A percentile compares a stretch with the other conserved stretches of the same genome.
Conservation (phyloP, 768 basidiomycete genomes). For the Rhizopogon vesiculosus region DNA sequence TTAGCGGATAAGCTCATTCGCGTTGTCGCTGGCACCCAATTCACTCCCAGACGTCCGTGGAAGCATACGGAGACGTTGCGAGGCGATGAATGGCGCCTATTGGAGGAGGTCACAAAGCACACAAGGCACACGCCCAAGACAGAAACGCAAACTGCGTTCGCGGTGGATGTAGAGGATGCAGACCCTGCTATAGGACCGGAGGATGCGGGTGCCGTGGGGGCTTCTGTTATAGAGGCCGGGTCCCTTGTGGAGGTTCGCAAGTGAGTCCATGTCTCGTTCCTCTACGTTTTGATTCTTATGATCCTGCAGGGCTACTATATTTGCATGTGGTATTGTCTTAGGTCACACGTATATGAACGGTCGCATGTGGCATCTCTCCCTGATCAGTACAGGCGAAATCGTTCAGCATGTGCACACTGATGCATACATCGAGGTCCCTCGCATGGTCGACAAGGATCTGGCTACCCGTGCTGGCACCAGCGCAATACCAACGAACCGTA, state of each 20-base stretch:
- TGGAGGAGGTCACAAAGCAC: slow-evolving; percentile 10
- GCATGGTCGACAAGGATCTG: slow-evolving; percentile 43
- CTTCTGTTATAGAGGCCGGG: slow-evolving; percentile 30
- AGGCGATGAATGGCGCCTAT: slow-evolving; percentile 36
- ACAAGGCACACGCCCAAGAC: neutral
- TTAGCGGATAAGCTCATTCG: slow-evolving; percentile 31
- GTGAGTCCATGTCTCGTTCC: slow-evolving; percentile 23
- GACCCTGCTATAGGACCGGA: slow-evolving; percentile 6
- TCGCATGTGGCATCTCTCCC: slow-evolving; percentile 22
- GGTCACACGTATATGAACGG: slow-evolving; percentile 27
- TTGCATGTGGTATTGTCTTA: slow-evolving; percentile 22
- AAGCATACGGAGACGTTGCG: slow-evolving; percentile 29
- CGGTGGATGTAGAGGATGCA: slow-evolving; percentile 13
- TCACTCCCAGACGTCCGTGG: slow-evolving; percentile 29
- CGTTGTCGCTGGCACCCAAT: slow-evolving; percentile 22
- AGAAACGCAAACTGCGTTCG: slow-evolving; percentile 16
- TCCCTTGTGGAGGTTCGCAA: slow-evolving; percentile 51
- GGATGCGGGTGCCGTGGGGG: slow-evolving; percentile 9
- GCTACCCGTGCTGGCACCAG: slow-evolving; percentile 42
- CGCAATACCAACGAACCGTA: slow-evolving; percentile 21
- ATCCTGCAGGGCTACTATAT: slow-evolving; percentile 13
- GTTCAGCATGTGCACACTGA: slow-evolving; percentile 47
- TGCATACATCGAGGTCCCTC: slow-evolving; percentile 56
- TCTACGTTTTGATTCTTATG: slow-evolving; percentile 5
- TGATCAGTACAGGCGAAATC: slow-evolving; percentile 43